Percentiles rank a stretch among this genome's conserved stretches.
Evolutionary conservation across 257 asterid genomes (phyloP).

Genomic region (Solanum rostratum): DNA sequence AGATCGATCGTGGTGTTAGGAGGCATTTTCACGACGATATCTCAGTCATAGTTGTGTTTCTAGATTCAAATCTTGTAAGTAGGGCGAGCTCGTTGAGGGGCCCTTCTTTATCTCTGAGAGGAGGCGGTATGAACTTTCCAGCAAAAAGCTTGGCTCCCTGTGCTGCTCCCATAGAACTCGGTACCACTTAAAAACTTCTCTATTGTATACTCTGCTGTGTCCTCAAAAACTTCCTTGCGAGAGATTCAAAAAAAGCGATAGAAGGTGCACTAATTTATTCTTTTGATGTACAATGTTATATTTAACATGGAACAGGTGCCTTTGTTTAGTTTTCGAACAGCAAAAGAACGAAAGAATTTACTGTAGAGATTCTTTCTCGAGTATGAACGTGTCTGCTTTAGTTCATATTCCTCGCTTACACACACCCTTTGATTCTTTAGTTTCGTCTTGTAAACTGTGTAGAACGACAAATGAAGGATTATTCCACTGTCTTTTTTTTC

Average conservation of each 20-base stretch:
- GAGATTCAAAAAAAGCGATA: conserved; percentile 1
- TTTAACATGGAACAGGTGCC: conserved; percentile 15
- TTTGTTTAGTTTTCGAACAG: conserved; percentile 20
- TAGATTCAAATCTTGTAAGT: conserved; percentile 28
- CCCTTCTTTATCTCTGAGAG: conserved; percentile 23
- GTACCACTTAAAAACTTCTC: conserved; percentile 15
- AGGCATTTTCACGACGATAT: conserved; percentile 45
- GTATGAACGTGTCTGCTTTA: conserved; percentile 3
- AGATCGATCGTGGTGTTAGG: conserved; percentile 39
- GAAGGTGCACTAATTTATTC: conserved; percentile 29
- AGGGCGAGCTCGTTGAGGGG: conserved; percentile 28
- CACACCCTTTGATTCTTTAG: neutral
- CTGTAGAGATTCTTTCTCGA: conserved; percentile 23
- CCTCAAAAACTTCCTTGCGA: conserved; percentile 1
- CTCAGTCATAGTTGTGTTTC: conserved; percentile 26
- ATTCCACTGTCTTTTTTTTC: neutral
- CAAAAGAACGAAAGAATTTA: conserved; percentile 5
- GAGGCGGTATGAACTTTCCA: conserved; percentile 24
- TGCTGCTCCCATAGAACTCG: conserved; percentile 10
- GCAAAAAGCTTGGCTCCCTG: conserved; percentile 27
- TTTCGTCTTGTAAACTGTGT: conserved; percentile 23
- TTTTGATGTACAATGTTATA: conserved; percentile 1
- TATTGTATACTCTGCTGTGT: conserved; percentile 22
- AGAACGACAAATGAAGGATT: conserved; percentile 9
- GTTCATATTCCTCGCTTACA: neutral